A percentile compares a stretch with the other conserved stretches of the same genome.
Conservation (phyloP, 2,329 filamentous ascomycete species). For the Samsoniella hepiali region DNA sequence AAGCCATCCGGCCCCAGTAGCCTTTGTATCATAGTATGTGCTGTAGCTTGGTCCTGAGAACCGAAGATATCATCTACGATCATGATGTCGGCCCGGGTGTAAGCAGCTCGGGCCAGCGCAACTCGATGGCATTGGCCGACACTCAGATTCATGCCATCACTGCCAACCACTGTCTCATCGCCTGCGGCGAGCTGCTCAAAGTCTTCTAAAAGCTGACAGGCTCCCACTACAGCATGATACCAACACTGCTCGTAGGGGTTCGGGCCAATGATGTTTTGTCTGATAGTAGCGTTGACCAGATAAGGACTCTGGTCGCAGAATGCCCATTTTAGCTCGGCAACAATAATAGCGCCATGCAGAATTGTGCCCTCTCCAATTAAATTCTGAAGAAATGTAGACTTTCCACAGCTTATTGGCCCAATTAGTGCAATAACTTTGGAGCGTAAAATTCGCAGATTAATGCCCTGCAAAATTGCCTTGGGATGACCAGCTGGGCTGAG, state of each 20-base stretch:
- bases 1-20: neutral
- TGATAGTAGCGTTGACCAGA: neutral
- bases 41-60: neutral
- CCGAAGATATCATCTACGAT: neutral
- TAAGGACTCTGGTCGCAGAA: neutral
- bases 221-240: neutral
- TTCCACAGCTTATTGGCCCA: neutral
- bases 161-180: neutral
- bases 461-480: neutral
- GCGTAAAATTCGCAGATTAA: neutral
- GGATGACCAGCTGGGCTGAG: neutral
- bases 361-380: neutral
- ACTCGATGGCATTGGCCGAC: neutral
- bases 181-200: neutral
- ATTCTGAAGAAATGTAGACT: neutral
- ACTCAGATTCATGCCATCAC: neutral
- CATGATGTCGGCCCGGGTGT: neutral
- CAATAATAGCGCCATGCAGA: neutral
- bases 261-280: neutral
- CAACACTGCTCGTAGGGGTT: neutral
- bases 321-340: neutral
- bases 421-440: neutral
- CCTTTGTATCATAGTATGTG: neutral
- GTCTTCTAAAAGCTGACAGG: neutral
- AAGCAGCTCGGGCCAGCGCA: neutral